Conservation (phyloP, 164 flowering plant genomes). For the Vitis amurensis region DNA sequence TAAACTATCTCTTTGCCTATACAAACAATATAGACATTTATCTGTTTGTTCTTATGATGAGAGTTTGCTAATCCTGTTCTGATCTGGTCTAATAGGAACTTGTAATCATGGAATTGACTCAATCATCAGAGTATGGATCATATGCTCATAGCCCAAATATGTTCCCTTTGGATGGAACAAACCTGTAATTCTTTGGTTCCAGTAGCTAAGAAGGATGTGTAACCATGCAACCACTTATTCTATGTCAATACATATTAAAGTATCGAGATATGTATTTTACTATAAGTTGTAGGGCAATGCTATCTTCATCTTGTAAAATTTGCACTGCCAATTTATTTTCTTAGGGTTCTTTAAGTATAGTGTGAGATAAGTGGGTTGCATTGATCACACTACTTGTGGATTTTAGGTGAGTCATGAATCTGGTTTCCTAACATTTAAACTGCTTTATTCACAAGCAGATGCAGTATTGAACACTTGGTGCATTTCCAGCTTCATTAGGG, state of each 20-base stretch:
- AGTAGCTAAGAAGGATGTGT: too few species aligned
- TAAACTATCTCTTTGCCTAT: too few species aligned
- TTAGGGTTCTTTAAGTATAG: not conserved
- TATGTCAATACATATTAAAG: not conserved
- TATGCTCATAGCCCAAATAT: too few species aligned
- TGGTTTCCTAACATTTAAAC: not conserved
- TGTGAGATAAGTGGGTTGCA: not conserved
- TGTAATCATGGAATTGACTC: too few species aligned
- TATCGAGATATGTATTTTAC: not conserved
- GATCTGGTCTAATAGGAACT: too few species aligned
- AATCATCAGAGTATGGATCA: too few species aligned
- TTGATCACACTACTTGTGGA: too few species aligned
- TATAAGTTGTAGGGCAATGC: not conserved
- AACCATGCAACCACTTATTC: not conserved
- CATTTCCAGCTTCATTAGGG: not conserved
- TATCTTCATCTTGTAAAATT: not conserved
- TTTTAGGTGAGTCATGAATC: not conserved
- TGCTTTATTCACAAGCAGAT: not conserved
- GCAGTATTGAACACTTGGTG: not conserved
- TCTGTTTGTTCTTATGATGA: too few species aligned
- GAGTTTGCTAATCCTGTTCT: too few species aligned
- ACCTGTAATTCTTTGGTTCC: too few species aligned
- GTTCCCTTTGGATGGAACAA: too few species aligned
- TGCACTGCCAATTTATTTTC: not conserved
- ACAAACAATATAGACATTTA: too few species aligned